Evolutionary conservation across 1,284 basidiomycete species (phyloP), one percentile per base, ranked within the genome.

Genomic region (Entoloma clypeatum): DNA sequence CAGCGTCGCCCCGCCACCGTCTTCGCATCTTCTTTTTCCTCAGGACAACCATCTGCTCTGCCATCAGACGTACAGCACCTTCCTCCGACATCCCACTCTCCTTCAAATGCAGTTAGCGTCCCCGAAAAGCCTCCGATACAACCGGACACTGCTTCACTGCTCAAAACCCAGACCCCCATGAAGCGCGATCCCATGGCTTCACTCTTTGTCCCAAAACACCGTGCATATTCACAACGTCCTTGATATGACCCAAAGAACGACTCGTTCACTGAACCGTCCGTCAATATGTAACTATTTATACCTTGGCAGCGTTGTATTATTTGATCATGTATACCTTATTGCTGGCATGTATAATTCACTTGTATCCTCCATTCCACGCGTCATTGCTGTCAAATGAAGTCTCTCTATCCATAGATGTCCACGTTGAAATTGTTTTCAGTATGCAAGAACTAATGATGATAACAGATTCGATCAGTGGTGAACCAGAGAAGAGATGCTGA

Each of bases 161-260:
- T 58, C 30, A 71, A 66, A 51, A 50, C 63, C 21, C 60, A 61
- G n/a, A 43, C 51, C 16, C 48, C 64, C 49, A 51, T 59, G 46
- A 83, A 79, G 66, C 84, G 72, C 60, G 74, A 83, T 56, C 78
- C 76, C 18, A 77, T 76, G 72, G 68, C 80, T 35, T 69, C 74
- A 36, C 61, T 87, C 26, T 87, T 87, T 59, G 78, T 87, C 61
- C 85, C 84, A 32, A 87, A 86, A 60, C 79, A 79, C 51, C 79
- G 80, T 43, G 70, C 75, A 14, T 63, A 77, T 57, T 81, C 81
- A 28, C 81, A 85, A 53, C 70, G 74, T 11, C 69, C 73, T 44
- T 58, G 64, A 49, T 61, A 9, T 14, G 10, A n/a, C n/a, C n/a
- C n/a, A n/a, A n/a, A n/a, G 56, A 54, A 36, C 34, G 24, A 31